phyloP scores from a whole-genome alignment of 2,329 filamentous ascomycete genomes.

The Ophiostoma piceae region DNA sequence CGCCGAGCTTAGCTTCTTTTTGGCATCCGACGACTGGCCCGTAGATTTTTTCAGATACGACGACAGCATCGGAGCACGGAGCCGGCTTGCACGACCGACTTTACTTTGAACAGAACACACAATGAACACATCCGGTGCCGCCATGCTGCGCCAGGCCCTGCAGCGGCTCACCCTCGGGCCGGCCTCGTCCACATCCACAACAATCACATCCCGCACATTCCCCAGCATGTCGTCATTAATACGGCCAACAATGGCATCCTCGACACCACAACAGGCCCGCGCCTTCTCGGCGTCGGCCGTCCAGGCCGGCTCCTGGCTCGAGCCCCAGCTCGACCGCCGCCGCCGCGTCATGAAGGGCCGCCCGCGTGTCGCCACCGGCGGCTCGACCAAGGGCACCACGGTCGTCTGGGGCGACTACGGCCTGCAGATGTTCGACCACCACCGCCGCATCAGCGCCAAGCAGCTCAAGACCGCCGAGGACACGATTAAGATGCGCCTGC shows the following conservation, averaged over 20 bases:
- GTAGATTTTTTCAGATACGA: constrained; percentile 6
- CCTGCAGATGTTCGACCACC: constrained; percentile 86
- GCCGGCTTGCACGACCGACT: neutral
- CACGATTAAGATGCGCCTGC: constrained; percentile 79
- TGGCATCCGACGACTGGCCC: neutral
- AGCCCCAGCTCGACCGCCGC: constrained; percentile 69
- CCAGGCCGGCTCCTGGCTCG: constrained; percentile 70
- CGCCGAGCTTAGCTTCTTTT: constrained; percentile 4
- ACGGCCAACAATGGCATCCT: constrained; percentile 22
- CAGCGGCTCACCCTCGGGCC: constrained; percentile 42
- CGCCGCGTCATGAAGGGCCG: constrained; percentile 89
- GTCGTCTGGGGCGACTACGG: constrained; percentile 96
- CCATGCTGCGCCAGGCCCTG: constrained; percentile 47
- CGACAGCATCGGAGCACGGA: constrained; percentile 5
- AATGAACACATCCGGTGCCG: constrained; percentile 33
- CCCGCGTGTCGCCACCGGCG: constrained; percentile 81
- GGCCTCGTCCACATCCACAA: neutral
- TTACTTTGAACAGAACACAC: neutral
- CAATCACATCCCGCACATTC: constrained; percentile 19
- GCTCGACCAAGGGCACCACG: constrained; percentile 86
- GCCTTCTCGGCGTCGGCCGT: constrained; percentile 66
- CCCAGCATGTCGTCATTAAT: constrained; percentile 8
- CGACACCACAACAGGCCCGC: constrained; percentile 41
- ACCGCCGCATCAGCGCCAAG: constrained; percentile 79
- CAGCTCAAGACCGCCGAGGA: constrained; percentile 90